Percentiles rank a stretch among this genome's conserved stretches.
Evolutionary conservation across 2,329 filamentous ascomycete species (phyloP).

Genomic region (Aureobasidium mangrovei): DNA sequence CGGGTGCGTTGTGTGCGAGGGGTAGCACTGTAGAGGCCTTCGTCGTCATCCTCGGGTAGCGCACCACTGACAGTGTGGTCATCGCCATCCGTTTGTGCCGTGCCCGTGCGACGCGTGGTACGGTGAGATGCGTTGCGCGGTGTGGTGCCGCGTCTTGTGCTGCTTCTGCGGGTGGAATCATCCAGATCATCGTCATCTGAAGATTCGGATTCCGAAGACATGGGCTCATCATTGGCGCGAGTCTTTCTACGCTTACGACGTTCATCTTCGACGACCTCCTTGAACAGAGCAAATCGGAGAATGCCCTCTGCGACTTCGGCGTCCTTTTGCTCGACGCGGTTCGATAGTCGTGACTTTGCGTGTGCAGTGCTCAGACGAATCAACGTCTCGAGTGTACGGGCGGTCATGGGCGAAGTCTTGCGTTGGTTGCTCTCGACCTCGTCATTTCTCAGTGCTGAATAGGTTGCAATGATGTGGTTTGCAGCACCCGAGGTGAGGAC

Average conservation of each 20-base stretch:
- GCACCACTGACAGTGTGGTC: slow-evolving; percentile 22
- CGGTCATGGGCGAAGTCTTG: slow-evolving; percentile 88
- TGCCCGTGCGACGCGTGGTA: slow-evolving; percentile 3
- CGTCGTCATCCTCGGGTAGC: slow-evolving; percentile 41
- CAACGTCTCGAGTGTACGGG: slow-evolving; percentile 93
- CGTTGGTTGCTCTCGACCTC: slow-evolving; percentile 91
- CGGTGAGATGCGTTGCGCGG: not conserved
- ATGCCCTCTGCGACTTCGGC: slow-evolving; percentile 82
- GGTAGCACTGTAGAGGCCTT: slow-evolving; percentile 47
- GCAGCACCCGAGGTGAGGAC: slow-evolving; percentile 83
- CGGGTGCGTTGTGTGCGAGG: slow-evolving; percentile 34
- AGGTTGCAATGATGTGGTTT: slow-evolving; percentile 83
- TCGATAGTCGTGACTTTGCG: slow-evolving; percentile 83
- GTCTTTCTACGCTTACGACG: slow-evolving; percentile 77
- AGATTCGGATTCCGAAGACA: slow-evolving; percentile 49
- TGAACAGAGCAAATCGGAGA: slow-evolving; percentile 90
- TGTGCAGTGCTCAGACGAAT: slow-evolving; percentile 96
- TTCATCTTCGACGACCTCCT: slow-evolving; percentile 74
- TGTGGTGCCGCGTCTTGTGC: slow-evolving; percentile 19
- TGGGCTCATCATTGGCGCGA: slow-evolving; percentile 48
- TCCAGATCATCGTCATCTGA: slow-evolving; percentile 51
- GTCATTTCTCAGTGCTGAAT: slow-evolving; percentile 88
- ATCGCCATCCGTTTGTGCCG: slow-evolving; percentile 19
- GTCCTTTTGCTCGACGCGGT: slow-evolving; percentile 80
- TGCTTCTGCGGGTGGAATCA: slow-evolving; percentile 35